These are phyloP conservation scores for Starmerella sirachaensis DNA, from an alignment of 805 yeast genomes.

Conservation along the genomic window DNA sequence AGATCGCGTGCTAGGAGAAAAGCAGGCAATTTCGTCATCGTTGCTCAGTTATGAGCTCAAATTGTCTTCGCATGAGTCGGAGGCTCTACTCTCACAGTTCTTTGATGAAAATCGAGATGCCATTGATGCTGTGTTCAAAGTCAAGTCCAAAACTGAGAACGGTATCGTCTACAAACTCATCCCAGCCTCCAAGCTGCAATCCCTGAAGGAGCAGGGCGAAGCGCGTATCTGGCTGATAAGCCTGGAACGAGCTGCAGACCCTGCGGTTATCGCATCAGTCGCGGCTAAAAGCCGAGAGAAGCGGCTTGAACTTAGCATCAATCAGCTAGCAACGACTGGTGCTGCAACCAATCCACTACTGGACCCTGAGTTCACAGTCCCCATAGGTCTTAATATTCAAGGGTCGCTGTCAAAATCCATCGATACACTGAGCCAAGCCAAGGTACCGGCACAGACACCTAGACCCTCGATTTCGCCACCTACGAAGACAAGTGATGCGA, in stretches of 20 bases:
- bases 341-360: conserved; percentile 8
- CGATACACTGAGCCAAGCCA: no score
- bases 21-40: conserved; percentile 7
- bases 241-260: conserved; percentile 9
- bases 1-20: conserved; percentile 11
- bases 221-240: conserved; percentile 10
- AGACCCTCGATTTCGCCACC: no score
- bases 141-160: neutral
- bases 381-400: neutral
- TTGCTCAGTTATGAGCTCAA: conserved; percentile 7
- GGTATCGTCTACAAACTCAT: neutral
- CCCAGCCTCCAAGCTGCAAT: neutral
- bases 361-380: neutral
- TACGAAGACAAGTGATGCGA: no score
- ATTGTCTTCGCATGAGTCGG: conserved; percentile 4
- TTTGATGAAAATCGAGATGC: neutral
- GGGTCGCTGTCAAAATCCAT: no score
- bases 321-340: conserved; percentile 5
- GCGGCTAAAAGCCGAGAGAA: neutral
- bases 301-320: conserved; percentile 1
- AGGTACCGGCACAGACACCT: no score
- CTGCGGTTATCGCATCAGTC: conserved; percentile 4
- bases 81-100: conserved; percentile 4
- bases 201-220: neutral
- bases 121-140: conserved; percentile 11